Percentiles rank a stretch among this genome's conserved stretches.
Evolutionary conservation across 306 rosid genomes (phyloP).

Genomic region (Acacia acuminata): DNA sequence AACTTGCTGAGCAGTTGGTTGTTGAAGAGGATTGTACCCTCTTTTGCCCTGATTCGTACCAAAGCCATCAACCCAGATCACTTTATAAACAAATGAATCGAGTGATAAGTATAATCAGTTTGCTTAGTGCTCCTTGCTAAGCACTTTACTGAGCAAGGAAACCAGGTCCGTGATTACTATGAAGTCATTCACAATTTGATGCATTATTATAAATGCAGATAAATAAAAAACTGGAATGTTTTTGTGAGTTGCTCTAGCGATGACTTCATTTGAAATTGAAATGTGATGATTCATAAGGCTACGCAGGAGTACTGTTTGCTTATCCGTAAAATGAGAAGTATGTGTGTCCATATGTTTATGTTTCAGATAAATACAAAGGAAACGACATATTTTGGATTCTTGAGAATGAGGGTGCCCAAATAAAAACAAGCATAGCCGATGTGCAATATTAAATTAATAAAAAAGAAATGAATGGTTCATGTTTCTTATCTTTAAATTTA

Average conservation of each 20-base stretch:
- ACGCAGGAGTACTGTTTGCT: background rate
- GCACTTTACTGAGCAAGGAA: too few species aligned
- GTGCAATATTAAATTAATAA: background rate
- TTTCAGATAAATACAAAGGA: background rate
- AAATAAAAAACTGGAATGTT: background rate
- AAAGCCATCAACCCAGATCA: constrained; percentile 32
- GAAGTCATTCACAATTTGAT: background rate
- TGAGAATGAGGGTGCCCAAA: background rate
- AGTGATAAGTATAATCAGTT: too few species aligned
- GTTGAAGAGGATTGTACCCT: constrained; percentile 68
- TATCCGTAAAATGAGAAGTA: background rate
- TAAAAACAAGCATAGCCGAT: background rate
- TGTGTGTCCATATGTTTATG: background rate
- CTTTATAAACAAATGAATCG: constrained; percentile 1
- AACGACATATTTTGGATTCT: background rate
- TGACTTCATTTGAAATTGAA: background rate
- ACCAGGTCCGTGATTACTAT: too few species aligned
- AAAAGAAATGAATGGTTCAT: background rate
- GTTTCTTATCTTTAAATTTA: too few species aligned
- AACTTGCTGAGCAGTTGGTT: constrained; percentile 81
- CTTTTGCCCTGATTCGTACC: constrained; percentile 70
- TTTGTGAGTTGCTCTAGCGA: background rate
- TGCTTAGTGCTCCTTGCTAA: too few species aligned
- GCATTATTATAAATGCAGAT: background rate
- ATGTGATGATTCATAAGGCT: background rate